These are phyloP conservation scores for Nepenthes alata DNA, from an alignment of 179 eudicot genomes.

Conservation along the genomic window DNA sequence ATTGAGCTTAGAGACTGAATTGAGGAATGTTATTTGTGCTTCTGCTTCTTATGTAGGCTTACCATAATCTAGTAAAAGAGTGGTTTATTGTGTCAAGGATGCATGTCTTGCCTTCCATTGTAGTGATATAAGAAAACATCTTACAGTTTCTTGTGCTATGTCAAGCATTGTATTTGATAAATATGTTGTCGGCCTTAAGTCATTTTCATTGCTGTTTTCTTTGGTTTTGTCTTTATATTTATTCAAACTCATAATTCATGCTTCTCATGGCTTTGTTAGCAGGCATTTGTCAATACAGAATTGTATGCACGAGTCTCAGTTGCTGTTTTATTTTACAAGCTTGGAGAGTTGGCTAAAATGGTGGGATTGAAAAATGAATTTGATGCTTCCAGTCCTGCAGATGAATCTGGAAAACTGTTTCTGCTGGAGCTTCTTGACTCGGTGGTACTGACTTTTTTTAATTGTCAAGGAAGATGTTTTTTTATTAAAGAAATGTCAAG, in stretches of 20 bases:
- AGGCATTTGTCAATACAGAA: slow-evolving; percentile 91
- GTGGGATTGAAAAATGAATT: slow-evolving; percentile 24
- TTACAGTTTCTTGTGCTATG: too few relatives aligned
- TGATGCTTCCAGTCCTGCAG: slow-evolving; percentile 33
- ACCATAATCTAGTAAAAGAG: too few relatives aligned
- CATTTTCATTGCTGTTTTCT: neutral
- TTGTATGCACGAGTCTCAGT: slow-evolving; percentile 92
- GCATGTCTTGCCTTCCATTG: too few relatives aligned
- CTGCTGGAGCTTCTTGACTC: slow-evolving; percentile 75
- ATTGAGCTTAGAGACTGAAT: too few relatives aligned
- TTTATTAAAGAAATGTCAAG: too few relatives aligned
- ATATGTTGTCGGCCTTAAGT: neutral
- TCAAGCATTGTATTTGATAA: too few relatives aligned
- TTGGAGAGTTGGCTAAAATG: slow-evolving; percentile 45
- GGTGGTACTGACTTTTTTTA: slow-evolving; percentile 30
- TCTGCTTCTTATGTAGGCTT: too few relatives aligned
- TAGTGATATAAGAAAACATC: too few relatives aligned
- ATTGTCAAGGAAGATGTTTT: too few relatives aligned
- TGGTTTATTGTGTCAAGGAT: too few relatives aligned
- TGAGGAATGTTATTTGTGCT: too few relatives aligned
- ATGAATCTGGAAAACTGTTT: slow-evolving; percentile 72
- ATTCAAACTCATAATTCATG: neutral
- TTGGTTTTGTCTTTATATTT: neutral
- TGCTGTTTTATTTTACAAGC: slow-evolving; percentile 71
- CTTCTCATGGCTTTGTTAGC: slow-evolving; percentile 8